phyloP scores from a whole-genome alignment of 2,329 filamentous ascomycete species.

The Aureobasidium sp. region DNA sequence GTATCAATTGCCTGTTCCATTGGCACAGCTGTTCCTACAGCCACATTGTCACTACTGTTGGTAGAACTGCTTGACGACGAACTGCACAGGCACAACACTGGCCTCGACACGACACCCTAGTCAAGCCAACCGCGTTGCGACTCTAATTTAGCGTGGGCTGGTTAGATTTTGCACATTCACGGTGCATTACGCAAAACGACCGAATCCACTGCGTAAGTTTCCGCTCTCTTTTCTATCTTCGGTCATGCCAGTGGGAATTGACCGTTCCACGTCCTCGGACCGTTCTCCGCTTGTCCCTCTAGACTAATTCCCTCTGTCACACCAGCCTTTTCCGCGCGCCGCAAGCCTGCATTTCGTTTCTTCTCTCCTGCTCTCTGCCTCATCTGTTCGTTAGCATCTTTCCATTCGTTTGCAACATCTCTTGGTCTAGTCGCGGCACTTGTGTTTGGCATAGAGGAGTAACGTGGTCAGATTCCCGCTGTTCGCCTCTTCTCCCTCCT shows the following conservation, averaged over 20 bases:
- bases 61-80: background rate
- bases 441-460: background rate
- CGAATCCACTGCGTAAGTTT: background rate
- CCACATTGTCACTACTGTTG: background rate
- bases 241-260: background rate
- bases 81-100: background rate
- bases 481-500: background rate
- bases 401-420: background rate
- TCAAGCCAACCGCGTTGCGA: background rate
- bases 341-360: background rate
- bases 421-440: background rate
- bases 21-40: background rate
- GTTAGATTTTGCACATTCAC: background rate
- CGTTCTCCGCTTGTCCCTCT: slow-evolving; percentile 4
- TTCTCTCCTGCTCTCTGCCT: background rate
- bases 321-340: background rate
- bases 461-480: background rate
- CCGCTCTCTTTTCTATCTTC: background rate
- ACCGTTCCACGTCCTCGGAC: background rate
- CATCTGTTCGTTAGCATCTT: background rate
- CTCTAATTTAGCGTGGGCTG: background rate
- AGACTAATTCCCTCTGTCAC: background rate
- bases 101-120: background rate
- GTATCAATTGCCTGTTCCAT: background rate
- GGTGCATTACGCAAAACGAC: background rate